These are phyloP conservation scores for Hemerocallis citrina DNA, from an alignment of 106 monocot genomes.

Conservation along the genomic window DNA sequence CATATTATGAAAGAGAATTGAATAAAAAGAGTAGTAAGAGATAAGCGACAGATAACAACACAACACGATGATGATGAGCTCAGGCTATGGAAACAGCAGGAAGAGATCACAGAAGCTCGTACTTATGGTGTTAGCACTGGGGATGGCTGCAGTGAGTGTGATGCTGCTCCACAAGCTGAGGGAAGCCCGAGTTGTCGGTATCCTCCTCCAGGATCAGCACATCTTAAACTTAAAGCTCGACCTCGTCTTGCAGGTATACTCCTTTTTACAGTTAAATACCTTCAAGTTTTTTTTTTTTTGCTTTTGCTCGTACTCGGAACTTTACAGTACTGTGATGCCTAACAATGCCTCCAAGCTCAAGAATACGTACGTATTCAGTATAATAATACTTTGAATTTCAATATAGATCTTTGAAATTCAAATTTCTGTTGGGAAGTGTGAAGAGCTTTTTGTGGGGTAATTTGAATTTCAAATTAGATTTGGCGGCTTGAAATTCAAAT, in stretches of 20 bases:
- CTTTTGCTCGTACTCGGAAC: too few relatives aligned
- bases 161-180: constrained; percentile 19
- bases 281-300: too few relatives aligned
- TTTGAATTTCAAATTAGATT: too few relatives aligned
- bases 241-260: constrained; percentile 14
- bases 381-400: not conserved
- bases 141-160: constrained; percentile 10
- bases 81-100: not conserved
- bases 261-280: too few relatives aligned
- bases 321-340: too few relatives aligned
- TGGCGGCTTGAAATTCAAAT: too few relatives aligned
- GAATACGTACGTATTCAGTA: too few relatives aligned
- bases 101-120: constrained; percentile 11
- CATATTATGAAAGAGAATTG: not conserved
- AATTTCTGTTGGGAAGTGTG: too few relatives aligned
- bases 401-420: too few relatives aligned
- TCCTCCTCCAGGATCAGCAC: constrained; percentile 24
- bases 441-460: too few relatives aligned
- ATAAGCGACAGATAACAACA: not conserved
- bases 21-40: not conserved
- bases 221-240: constrained; percentile 4
- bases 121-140: constrained; percentile 18
- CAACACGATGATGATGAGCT: not conserved
- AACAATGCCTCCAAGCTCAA: too few relatives aligned
- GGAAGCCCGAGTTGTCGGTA: constrained; percentile 14